Evolutionary conservation across 257 asterid genomes (phyloP).

Genomic region (Catharanthus roseus): DNA sequence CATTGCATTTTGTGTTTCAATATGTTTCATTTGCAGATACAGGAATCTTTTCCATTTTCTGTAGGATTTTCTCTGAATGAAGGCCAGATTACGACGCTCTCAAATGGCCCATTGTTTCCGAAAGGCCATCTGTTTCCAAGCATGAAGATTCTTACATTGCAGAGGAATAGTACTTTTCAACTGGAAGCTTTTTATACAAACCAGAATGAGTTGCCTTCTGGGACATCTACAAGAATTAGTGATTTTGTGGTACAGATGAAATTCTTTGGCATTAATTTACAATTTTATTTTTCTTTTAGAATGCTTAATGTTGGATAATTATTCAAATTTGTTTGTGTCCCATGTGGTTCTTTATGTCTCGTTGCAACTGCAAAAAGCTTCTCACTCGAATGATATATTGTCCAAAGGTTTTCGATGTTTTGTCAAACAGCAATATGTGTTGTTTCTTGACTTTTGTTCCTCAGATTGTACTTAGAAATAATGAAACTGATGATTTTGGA

Average conservation of each 20-base stretch:
- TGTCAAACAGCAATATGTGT: not conserved
- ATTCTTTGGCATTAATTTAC: not conserved
- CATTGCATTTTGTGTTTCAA: conserved; percentile 4
- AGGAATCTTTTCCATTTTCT: conserved; percentile 85
- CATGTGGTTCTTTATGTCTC: not conserved
- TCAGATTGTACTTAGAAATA: not conserved
- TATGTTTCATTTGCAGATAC: conserved; percentile 58
- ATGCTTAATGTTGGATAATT: not conserved
- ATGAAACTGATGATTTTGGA: not conserved
- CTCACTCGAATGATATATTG: not conserved
- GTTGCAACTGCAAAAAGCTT: not conserved
- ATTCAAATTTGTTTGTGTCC: not conserved
- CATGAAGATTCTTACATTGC: conserved; percentile 50
- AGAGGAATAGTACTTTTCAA: conserved; percentile 52
- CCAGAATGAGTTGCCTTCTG: conserved; percentile 71
- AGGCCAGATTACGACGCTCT: conserved; percentile 32
- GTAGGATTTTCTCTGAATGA: conserved; percentile 67
- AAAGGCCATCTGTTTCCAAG: conserved; percentile 72
- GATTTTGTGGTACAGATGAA: conserved; percentile 46
- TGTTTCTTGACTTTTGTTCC: conserved; percentile 3
- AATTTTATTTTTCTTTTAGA: not conserved
- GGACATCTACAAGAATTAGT: conserved; percentile 58
- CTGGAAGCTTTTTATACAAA: conserved; percentile 64
- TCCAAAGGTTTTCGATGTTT: not conserved
- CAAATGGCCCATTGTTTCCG: conserved; percentile 38